Percentiles rank a stretch among this genome's conserved stretches.
Evolutionary conservation across 345 rosid species (phyloP).

Genomic region (Noccaea caerulescens): DNA sequence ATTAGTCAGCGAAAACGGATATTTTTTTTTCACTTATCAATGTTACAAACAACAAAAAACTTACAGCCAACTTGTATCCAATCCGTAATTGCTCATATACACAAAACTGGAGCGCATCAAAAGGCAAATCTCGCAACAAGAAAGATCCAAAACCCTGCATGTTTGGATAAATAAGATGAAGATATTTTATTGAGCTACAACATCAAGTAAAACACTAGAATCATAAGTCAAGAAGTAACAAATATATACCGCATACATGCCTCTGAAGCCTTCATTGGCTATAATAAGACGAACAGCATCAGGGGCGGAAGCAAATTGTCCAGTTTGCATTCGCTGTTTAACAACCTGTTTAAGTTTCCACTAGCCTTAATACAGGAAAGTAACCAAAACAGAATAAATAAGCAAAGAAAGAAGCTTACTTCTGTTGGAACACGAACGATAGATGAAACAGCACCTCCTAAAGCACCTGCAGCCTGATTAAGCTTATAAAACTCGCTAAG

Average conservation of each 20-base stretch:
- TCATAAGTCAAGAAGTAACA: conserved; percentile 18
- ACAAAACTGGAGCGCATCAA: conserved; percentile 93
- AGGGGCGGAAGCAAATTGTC: conserved; percentile 69
- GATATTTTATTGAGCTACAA: conserved; percentile 5
- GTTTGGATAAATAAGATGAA: conserved; percentile 9
- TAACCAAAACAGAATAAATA: conserved; percentile 5
- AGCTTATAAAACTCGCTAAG: conserved; percentile 48
- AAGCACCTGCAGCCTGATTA: conserved; percentile 76
- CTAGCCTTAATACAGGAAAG: conserved; percentile 17
- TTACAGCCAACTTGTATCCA: conserved; percentile 83
- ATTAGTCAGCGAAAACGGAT: not conserved
- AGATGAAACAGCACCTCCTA: conserved; percentile 81
- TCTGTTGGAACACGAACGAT: conserved; percentile 79
- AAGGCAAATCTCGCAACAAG: conserved; percentile 87
- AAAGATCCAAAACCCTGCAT: conserved; percentile 89
- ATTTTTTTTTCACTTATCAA: not conserved
- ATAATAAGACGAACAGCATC: conserved; percentile 68
- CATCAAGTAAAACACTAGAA: conserved; percentile 23
- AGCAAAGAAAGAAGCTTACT: conserved; percentile 44
- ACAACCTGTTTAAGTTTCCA: conserved; percentile 54
- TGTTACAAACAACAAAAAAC: conserved; percentile 24
- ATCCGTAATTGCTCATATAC: conserved; percentile 86
- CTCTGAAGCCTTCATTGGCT: conserved; percentile 65
- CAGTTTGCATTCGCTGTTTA: conserved; percentile 79
- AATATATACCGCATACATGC: conserved; percentile 70